Percentiles rank a stretch among this genome's conserved stretches.
These are phyloP conservation scores for Dunaliella primolecta DNA, from an alignment of 139 green algal species.

Conservation along the genomic window DNA sequence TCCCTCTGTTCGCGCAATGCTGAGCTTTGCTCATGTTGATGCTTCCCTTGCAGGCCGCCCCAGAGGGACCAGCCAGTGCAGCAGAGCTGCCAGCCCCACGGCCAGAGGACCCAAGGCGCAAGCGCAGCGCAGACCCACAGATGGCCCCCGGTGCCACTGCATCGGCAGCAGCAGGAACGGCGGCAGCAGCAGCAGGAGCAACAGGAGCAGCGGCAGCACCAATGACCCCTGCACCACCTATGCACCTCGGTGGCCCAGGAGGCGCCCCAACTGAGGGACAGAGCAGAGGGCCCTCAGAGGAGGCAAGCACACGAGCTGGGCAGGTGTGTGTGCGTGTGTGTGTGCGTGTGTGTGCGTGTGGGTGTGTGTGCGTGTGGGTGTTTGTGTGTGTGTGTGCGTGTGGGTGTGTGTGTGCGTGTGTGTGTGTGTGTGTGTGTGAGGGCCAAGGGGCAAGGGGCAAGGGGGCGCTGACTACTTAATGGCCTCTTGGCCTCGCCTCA, in stretches of 20 bases:
- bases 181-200: neutral
- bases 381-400: too few relatives aligned
- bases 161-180: neutral
- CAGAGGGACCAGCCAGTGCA: neutral
- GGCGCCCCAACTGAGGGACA: neutral
- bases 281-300: too few relatives aligned
- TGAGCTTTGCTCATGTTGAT: neutral
- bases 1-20: neutral
- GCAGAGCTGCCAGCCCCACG: neutral
- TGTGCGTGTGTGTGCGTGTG: too few relatives aligned
- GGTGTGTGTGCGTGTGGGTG: too few relatives aligned
- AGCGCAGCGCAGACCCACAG: neutral
- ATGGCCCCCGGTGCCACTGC: neutral
- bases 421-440: too few relatives aligned
- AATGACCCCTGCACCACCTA: neutral
- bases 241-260: too few relatives aligned
- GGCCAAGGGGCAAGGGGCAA: too few relatives aligned
- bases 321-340: too few relatives aligned
- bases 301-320: too few relatives aligned
- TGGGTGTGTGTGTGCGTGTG: too few relatives aligned
- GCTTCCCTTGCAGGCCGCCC: neutral
- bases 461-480: too few relatives aligned
- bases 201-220: neutral
- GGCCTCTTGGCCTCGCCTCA: too few relatives aligned
- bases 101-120: constrained; percentile 1